A percentile compares a stretch with the other conserved stretches of the same genome.
Conservation (phyloP, 2,329 filamentous ascomycete species). For the Hortaea sp. region DNA sequence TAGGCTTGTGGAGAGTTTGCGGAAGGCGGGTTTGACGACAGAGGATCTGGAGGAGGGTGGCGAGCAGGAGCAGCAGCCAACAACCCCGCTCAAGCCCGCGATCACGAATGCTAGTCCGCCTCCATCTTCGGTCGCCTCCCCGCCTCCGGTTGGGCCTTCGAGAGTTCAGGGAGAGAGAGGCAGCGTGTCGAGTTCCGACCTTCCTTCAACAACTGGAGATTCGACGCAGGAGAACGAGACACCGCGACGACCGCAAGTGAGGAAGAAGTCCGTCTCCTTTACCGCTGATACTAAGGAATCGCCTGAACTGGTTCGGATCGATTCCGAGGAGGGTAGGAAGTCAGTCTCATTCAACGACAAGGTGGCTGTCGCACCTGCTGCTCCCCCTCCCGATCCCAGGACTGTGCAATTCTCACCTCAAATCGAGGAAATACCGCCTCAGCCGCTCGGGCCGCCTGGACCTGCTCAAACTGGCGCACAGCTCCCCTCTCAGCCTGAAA, state of each 20-base stretch:
- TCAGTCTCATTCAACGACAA: slow-evolving; percentile 26
- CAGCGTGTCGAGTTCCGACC: not conserved
- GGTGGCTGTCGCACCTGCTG: slow-evolving; percentile 25
- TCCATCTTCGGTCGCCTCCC: not conserved
- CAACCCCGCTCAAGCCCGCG: slow-evolving; percentile 4
- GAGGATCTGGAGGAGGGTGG: slow-evolving; percentile 13
- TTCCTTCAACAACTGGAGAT: not conserved
- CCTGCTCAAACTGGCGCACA: not conserved
- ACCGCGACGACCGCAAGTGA: slow-evolving; percentile 13
- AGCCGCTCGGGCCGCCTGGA: slow-evolving; percentile 5
- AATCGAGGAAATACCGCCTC: slow-evolving; percentile 23
- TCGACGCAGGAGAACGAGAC: slow-evolving; percentile 1
- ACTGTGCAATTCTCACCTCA: slow-evolving; percentile 24
- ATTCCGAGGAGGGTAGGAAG: slow-evolving; percentile 24
- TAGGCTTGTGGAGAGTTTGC: slow-evolving; percentile 60
- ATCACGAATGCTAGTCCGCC: slow-evolving; percentile 9
- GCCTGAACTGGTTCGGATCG: slow-evolving; percentile 23
- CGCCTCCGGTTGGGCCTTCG: not conserved
- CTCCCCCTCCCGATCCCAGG: slow-evolving; percentile 21
- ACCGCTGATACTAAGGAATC: slow-evolving; percentile 48
- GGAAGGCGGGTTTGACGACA: slow-evolving; percentile 59
- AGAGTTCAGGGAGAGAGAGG: not conserved
- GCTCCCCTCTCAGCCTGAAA: not conserved
- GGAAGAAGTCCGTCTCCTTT: slow-evolving; percentile 53
- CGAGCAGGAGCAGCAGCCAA: not conserved